Base-by-base conservation (phyloP, 768 basidiomycete genomes). In the Leccinellum rugosiceps region DNA sequence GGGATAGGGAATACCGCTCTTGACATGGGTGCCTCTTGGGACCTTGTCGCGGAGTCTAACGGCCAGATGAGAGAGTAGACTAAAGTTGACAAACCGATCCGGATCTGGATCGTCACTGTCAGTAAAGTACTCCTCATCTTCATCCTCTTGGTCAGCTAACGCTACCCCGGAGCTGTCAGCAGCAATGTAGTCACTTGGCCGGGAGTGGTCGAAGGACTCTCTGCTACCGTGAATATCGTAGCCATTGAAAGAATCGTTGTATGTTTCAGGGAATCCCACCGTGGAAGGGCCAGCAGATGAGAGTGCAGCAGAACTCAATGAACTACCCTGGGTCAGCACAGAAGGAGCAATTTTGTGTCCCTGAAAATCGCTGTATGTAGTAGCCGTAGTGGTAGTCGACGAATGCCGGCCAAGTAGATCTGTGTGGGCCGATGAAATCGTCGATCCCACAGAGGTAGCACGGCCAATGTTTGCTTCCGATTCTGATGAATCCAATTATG, bases 1-100 rank as follows among this genome's bases (percentile, higher is more conserved):
- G 5, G 88, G 90, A 70, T 96, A 96, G 3, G 91, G 89, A 43
- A 98, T 91, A 55, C 93, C 90, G 7, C 92, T 93, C 75, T 98
- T 97, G 59, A 92, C 89, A 64, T 97, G 95, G 7, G 83, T 85
- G 7, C 85, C 87, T 54, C 91, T 80, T 4, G 90, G 92, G 3
- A 98, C 92, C 68, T 92, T 90, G 74, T 98, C 95, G 55, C 89
- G 82, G 56, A 98, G 74, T 68, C 91, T 87, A 34, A 95, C 87
- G 2, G 94, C 94, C 48, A 97, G 83, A 69, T 99, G 89, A 31
- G 87, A 89, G 56, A 98, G 78, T 45, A 97, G 76, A 15, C 92
- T 85, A 52, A 92, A 90, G 70, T 96, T 94, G 70, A 98, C 86
- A 66, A 93, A 97, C 15, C 86, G 82, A 57, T 79, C 82, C 50